Base-by-base conservation (phyloP, 2,329 filamentous ascomycete genomes). In the Fusarium brachygibbosum region DNA sequence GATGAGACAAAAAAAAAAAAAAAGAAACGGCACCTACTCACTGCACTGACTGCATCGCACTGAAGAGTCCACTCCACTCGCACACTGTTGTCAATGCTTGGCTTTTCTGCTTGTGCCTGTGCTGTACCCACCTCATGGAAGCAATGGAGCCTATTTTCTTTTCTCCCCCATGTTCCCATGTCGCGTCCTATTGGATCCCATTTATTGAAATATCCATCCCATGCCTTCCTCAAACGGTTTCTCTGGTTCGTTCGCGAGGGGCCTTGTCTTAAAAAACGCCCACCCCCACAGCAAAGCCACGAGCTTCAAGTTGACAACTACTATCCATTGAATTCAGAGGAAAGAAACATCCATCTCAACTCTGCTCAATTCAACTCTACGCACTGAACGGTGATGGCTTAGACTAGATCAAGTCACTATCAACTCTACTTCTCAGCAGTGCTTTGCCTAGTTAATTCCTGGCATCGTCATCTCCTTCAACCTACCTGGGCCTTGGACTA, bases 201-300 rank as follows among this genome's bases (percentile, higher is more conserved):
- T 59, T 65, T 5, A 64, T 64, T 58, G 37, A 44, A 52, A 48
- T 51, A 58, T 35, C 56, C 52, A 64, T 53, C 59, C 64, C 46
- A 61, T 60, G 64, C 40, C 46, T 52, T 51, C 45, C 54, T 66
- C 52, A 67, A 69, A 69, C 66, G 66, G 66, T 69, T 69, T 69
- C 66, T 60, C 51, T 69, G 25, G 65, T 69, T 68, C 59, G 51
- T 66, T 68, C 53, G 56, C 32, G 65, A 68, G 65, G 64, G 48
- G 37, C 57, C 50, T 51, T 63, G 58, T 66, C 63, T 69, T 66
- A 69, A 69, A 69, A 69, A 69, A 66, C 56, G 56, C 35, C 66
- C 51, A 62, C 66, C 66, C 66, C 66, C 66, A 69, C 66, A 58
- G 42, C 66, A 66, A 63, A 55, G 40, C 56, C 66, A 60, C 46